phyloP scores from a whole-genome alignment of 2,329 filamentous ascomycete species.

The Ceratocystis alfenasii region DNA sequence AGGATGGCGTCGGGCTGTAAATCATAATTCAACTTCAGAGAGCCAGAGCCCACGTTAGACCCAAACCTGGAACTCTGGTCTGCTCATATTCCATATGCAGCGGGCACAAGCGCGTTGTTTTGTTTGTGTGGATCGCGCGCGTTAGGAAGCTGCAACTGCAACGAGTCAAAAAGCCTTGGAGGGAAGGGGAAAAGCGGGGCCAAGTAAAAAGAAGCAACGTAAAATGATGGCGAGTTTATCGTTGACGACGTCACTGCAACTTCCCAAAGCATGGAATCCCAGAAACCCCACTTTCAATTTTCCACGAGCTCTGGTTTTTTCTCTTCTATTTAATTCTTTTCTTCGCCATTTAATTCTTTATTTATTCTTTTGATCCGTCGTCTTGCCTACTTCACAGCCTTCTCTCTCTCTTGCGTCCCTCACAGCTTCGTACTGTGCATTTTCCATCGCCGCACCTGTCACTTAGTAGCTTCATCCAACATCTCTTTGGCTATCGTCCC shows the following conservation, averaged over 20 bases:
- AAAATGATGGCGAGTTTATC: neutral
- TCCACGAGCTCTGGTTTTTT: neutral
- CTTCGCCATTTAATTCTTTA: neutral
- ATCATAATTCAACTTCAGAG: no score
- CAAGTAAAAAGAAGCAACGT: neutral
- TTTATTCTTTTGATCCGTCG: neutral
- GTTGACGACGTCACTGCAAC: neutral
- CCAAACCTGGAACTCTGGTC: no score
- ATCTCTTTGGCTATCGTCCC: neutral
- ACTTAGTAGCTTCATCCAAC: neutral
- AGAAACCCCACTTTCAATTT: conserved; percentile 6
- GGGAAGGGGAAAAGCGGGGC: neutral
- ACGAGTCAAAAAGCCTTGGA: neutral
- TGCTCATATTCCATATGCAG: no score
- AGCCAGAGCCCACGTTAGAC: no score
- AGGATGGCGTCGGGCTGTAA: no score
- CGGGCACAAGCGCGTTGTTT: no score
- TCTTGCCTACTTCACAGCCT: neutral
- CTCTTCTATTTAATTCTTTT: neutral
- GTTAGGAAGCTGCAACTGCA: neutral
- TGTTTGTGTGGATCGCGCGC: neutral
- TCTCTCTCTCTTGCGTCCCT: neutral
- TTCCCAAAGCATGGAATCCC: conserved; percentile 5
- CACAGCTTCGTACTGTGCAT: neutral
- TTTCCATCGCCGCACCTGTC: neutral